Base-by-base conservation (phyloP, 345 rosid species). In the Camelina hispida region DNA sequence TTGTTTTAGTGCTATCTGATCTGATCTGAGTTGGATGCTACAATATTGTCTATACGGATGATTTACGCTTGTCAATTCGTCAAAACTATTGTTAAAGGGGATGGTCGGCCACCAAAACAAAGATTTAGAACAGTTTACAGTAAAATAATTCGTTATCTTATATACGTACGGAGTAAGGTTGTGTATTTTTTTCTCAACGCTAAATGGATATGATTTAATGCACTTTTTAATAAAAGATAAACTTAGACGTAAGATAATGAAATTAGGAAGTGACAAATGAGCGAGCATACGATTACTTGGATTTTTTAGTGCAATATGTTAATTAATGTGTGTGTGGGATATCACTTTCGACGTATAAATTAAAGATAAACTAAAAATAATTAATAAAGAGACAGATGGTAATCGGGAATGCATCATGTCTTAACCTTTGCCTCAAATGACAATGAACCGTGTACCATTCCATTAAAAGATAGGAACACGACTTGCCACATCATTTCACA, bases 391-490 rank as follows among this genome's bases (percentile, higher is more conserved):
- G 62, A 51, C 68, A 68, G 68, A 68, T 68, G 68, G 43, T 67
- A 18, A 75, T 59, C 62, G 3, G 12, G 2, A 50, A 58, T 60
- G 53, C 53, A 58, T 13, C 40, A 16, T 47, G 30, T 59, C 40
- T 40, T 44, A 20, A 64, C 20, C 47, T 23, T 34, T 11, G 51
- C 2, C 20, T 34, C 54, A 64, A 20, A 46, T 65, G 47, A 47
- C 43, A 48, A 59, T 18, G n/a, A 65, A 57, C 56, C 56, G 46
- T 64, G 71, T 66, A 23, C 66, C 60, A 38, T 38, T 37, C 7
- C 9, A 46, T 20, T 56, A 2, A 12, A 23, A 13, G 16, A 47
- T 6, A 28, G 13, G 72, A 59, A 57, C 59, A 59, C 52, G 43
- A 38, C 51, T 7, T 58, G 30, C 51, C 59, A 75, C 68, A 52